phyloP scores from a whole-genome alignment of 202 grass and related monocot species.

The Panicum virgatum region DNA sequence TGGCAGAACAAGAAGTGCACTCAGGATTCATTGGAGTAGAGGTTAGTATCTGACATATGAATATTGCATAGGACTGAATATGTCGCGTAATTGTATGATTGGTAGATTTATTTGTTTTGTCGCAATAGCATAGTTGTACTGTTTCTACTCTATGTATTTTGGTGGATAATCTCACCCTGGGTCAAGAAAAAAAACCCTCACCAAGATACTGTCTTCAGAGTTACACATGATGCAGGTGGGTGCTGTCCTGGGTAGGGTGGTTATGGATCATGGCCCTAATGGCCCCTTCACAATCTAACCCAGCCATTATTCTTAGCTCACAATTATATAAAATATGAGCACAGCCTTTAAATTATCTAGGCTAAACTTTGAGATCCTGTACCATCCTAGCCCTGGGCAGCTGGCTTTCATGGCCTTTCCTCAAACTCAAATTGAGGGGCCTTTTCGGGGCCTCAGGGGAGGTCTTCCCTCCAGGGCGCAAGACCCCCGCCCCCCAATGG shows the following conservation, averaged over 20 bases:
- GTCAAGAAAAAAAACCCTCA: neutral
- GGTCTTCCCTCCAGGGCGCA: neutral
- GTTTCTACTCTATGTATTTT: conserved; percentile 8
- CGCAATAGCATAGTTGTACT: neutral
- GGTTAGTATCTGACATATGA: conserved; percentile 38
- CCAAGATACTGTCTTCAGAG: neutral
- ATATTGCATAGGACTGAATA: neutral
- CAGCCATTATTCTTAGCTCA: too few relatives aligned
- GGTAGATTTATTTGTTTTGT: conserved; percentile 6
- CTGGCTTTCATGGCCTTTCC: neutral
- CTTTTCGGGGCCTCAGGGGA: too few relatives aligned
- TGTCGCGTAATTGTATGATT: neutral
- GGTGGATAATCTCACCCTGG: neutral
- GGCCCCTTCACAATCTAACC: too few relatives aligned
- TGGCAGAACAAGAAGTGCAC: conserved; percentile 41
- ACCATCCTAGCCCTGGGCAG: neutral
- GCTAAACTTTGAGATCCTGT: too few relatives aligned
- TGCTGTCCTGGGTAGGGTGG: too few relatives aligned
- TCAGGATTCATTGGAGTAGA: conserved; percentile 30
- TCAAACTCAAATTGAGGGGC: neutral
- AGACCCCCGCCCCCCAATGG: too few relatives aligned
- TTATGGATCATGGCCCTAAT: too few relatives aligned
- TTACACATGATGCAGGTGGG: neutral
- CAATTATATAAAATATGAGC: too few relatives aligned
- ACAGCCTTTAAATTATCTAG: too few relatives aligned